Base-by-base conservation (phyloP, 169 alveolate species). In the Plasmodium coatneyi region DNA sequence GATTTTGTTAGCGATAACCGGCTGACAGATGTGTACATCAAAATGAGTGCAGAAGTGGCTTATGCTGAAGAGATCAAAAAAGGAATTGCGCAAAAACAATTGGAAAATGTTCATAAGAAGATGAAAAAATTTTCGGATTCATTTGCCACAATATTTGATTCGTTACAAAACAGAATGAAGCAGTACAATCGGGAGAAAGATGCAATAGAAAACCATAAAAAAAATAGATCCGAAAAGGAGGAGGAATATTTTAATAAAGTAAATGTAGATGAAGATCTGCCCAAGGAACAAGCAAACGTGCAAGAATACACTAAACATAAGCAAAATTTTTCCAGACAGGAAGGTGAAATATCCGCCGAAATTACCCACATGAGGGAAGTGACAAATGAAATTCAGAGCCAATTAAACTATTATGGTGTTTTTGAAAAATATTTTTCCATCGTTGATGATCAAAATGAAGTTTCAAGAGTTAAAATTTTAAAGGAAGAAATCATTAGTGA, bases 21-120 rank as follows among this genome's bases (percentile, higher is more conserved):
- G 28, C 25, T 78, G 28, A 78, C 52, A 36, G 36, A 78, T 34
- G 52, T 78, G 28, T 19, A 78, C 54, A 36, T 6, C n/a, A 0
- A 78, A 78, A 78, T 78, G 83, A 39, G 60, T 19, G 43, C 1
- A 39, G 5, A 78, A n/a, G 34, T 78, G 25, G 6, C 34, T 78
- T n/a, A 10, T 78, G 34, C 71, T 78, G 83, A 78, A 78, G 49
- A 1, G 52, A 36, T 78, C 7, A 78, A 78, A 78, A 78, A 78
- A 39, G 71, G 34, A 78, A 78, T 78, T 10, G 43, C 49, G 30
- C 10, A 78, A 78, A 78, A 78, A 39, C 70, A 78, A 78, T n/a
- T 28, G 3, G 83, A 78, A 36, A 78, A 78, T 28, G 36, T 78
- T 19, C 16, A 78, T 34, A 78, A 32, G 0, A 36, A 41, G 41